Conservation (phyloP, 192 early-diverging fungal genomes). For the Entomortierella chlamydospora region DNA sequence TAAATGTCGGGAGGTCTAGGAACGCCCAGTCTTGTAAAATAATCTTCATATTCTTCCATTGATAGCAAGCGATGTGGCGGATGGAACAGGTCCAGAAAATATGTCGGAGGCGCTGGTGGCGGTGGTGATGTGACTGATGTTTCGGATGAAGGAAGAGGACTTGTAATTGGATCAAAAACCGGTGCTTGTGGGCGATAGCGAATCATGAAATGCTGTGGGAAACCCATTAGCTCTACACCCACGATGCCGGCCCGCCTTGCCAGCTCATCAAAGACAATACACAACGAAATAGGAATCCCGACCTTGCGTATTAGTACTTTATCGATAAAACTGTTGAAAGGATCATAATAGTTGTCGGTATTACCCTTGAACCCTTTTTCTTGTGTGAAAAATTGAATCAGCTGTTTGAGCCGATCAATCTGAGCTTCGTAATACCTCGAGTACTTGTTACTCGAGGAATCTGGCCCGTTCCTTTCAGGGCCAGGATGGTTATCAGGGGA, state of each 20-base stretch:
- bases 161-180: neutral
- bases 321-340: slow-evolving; percentile 54
- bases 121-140: neutral
- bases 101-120: slow-evolving; percentile 15
- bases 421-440: slow-evolving; percentile 20
- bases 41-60: slow-evolving; percentile 30
- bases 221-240: slow-evolving; percentile 48
- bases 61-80: slow-evolving; percentile 25
- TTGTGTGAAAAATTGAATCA: slow-evolving; percentile 46
- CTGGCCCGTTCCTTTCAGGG: neutral
- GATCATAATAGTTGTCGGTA: slow-evolving; percentile 50
- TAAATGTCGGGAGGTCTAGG: slow-evolving; percentile 21
- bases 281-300: slow-evolving; percentile 53
- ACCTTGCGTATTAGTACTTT: slow-evolving; percentile 40
- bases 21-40: slow-evolving; percentile 27
- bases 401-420: slow-evolving; percentile 13
- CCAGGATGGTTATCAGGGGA: neutral
- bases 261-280: slow-evolving; percentile 49
- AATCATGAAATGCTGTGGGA: slow-evolving; percentile 54
- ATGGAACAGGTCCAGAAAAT: slow-evolving; percentile 47
- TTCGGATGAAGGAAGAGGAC: neutral
- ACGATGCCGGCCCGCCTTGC: slow-evolving; percentile 37
- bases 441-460: neutral
- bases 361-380: slow-evolving; percentile 55
- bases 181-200: slow-evolving; percentile 26